These are phyloP conservation scores for Blastobotrys robertii DNA, from an alignment of 805 yeast genomes.

Conservation along the genomic window DNA sequence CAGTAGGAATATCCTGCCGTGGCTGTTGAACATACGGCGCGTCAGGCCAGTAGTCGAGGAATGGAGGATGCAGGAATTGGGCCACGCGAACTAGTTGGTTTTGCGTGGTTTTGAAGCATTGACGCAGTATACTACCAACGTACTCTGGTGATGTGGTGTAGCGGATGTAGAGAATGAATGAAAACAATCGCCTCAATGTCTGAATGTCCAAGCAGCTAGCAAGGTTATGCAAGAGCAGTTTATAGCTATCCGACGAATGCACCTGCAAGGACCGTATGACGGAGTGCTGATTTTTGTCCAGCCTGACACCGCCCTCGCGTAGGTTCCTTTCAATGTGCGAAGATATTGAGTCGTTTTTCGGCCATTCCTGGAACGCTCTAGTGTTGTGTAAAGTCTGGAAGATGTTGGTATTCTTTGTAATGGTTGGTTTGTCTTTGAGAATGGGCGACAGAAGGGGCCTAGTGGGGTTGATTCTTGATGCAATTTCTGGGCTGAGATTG, in stretches of 20 bases:
- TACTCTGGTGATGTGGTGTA: too few relatives aligned
- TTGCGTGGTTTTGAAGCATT: too few relatives aligned
- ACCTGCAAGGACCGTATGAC: too few relatives aligned
- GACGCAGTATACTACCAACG: too few relatives aligned
- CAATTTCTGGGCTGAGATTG: conserved; percentile 1
- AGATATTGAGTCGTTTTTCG: not conserved
- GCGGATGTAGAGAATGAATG: conserved; percentile 1
- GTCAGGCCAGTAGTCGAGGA: not conserved
- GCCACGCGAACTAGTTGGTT: too few relatives aligned
- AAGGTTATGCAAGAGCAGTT: too few relatives aligned
- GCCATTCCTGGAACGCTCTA: not conserved
- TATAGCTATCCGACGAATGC: too few relatives aligned
- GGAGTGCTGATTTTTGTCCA: too few relatives aligned
- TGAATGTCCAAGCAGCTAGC: not conserved
- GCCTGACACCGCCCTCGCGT: too few relatives aligned
- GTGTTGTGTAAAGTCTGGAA: not conserved
- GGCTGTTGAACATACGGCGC: not conserved
- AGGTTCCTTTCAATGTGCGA: not conserved
- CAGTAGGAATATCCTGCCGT: not conserved
- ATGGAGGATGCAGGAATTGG: too few relatives aligned
- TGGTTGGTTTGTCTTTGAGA: not conserved
- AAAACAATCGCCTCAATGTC: not conserved
- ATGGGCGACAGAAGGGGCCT: conserved; percentile 7
- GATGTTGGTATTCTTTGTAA: not conserved
- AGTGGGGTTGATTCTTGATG: not conserved